These are phyloP conservation scores for Crassisporium funariophilum DNA, from an alignment of 768 basidiomycete genomes.

Conservation along the genomic window DNA sequence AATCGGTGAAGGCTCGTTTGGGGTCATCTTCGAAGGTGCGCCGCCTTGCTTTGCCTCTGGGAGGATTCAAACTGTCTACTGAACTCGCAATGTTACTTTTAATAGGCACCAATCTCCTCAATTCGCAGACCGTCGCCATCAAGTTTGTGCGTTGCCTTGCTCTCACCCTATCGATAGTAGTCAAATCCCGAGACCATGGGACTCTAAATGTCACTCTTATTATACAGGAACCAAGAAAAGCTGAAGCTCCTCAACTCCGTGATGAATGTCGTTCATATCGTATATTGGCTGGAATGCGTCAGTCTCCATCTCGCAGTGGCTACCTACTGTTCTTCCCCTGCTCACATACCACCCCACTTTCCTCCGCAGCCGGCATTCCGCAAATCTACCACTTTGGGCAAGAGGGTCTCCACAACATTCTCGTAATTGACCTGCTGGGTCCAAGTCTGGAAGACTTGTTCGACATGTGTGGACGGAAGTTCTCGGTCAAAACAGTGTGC, in stretches of 20 bases:
- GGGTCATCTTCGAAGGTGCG: slow-evolving; percentile 91
- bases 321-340: slow-evolving; percentile 19
- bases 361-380: slow-evolving; percentile 84
- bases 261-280: slow-evolving; percentile 99
- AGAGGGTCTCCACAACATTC: slow-evolving; percentile 97
- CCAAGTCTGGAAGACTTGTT: slow-evolving; percentile 97
- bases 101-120: slow-evolving; percentile 93
- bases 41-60: slow-evolving; percentile 7
- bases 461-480: slow-evolving; percentile 98
- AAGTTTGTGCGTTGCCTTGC: slow-evolving; percentile 83
- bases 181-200: slow-evolving; percentile 6
- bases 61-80: slow-evolving; percentile 1
- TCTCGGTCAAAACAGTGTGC: slow-evolving; percentile 96
- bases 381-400: slow-evolving; percentile 99
- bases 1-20: slow-evolving; percentile 98
- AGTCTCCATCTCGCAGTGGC: slow-evolving; percentile 36
- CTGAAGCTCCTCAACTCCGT: slow-evolving; percentile 95
- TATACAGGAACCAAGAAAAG: slow-evolving; percentile 83
- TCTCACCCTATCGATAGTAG: slow-evolving; percentile 3
- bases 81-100: neutral
- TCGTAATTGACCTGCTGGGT: slow-evolving; percentile 97
- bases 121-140: slow-evolving; percentile 98
- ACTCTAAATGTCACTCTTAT: slow-evolving; percentile 6
- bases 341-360: slow-evolving; percentile 9
- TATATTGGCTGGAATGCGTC: slow-evolving; percentile 87